Percentiles rank a stretch among this genome's conserved stretches.
These are phyloP conservation scores for Populus euphratica DNA, from an alignment of 345 rosid species.

Conservation along the genomic window DNA sequence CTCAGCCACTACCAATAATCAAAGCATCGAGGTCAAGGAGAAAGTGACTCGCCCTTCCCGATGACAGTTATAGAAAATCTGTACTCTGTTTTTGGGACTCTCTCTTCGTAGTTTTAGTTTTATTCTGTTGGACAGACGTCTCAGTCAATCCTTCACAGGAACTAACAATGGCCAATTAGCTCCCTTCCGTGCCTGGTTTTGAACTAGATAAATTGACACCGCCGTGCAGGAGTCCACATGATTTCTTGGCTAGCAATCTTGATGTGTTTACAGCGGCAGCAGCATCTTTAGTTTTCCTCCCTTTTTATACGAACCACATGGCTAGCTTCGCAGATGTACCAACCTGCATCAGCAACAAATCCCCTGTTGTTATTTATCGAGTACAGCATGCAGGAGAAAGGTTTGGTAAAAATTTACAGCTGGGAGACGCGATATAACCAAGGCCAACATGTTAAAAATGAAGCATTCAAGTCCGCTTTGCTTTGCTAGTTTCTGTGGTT, in stretches of 20 bases:
- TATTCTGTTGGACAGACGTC: background rate
- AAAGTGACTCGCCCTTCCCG: background rate
- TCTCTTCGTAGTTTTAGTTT: background rate
- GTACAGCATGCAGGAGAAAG: background rate
- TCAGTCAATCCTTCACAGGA: background rate
- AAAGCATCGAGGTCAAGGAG: background rate
- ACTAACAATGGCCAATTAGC: background rate
- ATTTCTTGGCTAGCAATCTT: background rate
- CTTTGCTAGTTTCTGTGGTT: rapidly evolving
- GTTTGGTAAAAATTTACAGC: no score
- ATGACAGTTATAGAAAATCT: background rate
- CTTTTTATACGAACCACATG: background rate
- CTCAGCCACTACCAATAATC: background rate
- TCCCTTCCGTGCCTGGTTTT: background rate
- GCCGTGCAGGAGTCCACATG: background rate
- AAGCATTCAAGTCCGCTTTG: no score
- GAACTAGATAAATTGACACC: no score
- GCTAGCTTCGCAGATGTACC: background rate
- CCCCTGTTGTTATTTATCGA: background rate
- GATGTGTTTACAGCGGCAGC: background rate
- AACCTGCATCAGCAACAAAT: background rate
- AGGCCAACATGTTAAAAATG: no score
- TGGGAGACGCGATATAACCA: no score
- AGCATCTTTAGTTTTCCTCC: background rate
- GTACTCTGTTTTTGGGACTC: background rate